Evolutionary conservation across 805 yeast genomes (phyloP).

Genomic region (Saturnispora kantuleensis): DNA sequence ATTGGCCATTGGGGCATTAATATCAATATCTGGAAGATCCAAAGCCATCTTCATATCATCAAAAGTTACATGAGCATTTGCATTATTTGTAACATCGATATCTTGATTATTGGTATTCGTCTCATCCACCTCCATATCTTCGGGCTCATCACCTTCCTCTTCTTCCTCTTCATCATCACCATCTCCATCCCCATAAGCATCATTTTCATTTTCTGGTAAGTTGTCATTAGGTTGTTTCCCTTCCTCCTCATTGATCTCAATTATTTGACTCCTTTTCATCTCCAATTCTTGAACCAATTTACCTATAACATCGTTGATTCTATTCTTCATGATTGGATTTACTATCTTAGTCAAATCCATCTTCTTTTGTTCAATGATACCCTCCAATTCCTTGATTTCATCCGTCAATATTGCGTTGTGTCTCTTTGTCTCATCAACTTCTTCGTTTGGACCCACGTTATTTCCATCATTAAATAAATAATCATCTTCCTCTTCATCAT

Average conservation of each 20-base stretch:
- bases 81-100: neutral
- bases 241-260: conserved; percentile 24
- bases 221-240: conserved; percentile 4
- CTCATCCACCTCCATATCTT: neutral
- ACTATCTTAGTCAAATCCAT: conserved; percentile 62
- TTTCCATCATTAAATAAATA: conserved; percentile 22
- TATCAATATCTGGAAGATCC: neutral
- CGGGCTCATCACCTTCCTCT: neutral
- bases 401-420: conserved; percentile 71
- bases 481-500: conserved; percentile 37
- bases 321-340: conserved; percentile 77
- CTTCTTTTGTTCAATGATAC: conserved; percentile 66
- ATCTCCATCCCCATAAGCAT: conserved; percentile 1
- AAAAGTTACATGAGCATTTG: no score
- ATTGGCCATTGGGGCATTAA: neutral
- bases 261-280: conserved; percentile 59
- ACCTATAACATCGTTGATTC: conserved; percentile 72
- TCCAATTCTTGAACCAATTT: conserved; percentile 77
- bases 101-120: neutral
- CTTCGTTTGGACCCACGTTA: conserved; percentile 41
- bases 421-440: conserved; percentile 42
- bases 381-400: conserved; percentile 73
- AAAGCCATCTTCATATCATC: conserved; percentile 6
- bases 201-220: no score
- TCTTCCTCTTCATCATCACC: conserved; percentile 14